Base-by-base conservation (phyloP, 139 green algal genomes). In the Tetraselmis chui region DNA sequence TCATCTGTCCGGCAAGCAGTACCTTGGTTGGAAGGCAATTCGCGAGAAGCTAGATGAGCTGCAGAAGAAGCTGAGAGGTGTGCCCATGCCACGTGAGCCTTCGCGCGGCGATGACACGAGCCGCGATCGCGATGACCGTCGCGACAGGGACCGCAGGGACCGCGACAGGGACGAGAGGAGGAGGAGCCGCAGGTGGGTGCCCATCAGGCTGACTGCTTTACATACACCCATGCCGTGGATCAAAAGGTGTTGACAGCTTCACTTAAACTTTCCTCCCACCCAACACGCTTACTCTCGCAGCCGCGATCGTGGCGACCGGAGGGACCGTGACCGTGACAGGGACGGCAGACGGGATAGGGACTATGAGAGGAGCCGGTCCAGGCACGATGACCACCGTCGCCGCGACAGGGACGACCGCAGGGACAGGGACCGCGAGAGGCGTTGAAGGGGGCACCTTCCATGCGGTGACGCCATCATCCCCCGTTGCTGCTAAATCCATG, bases 1-100 rank as follows among this genome's bases (percentile, higher is more conserved):
- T 76, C 93, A 97, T 83, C 78, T 95, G 58, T 87, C 87, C 59
- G 94, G 93, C 78, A 97, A 97, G 87, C 93, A 96, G 92, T 97
- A 96, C 90, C 80, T 93, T 59, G 94, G 94, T 30, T 97, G 93
- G 93, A 93, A 94, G 86, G 88, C 88, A 25, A 97, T 97, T 32
- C 89, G 94, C 0, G 91, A 96, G 45, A 92, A 89, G 81, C 84
- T 90, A 26, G 81, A 81, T 1, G 88, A 91, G 84, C 84, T 97
- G 80, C 29, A 86, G 30, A 78, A 85, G 1, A 91, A 91, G 81
- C 85, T 84, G 75, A 29, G 23, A 32, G 74, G 27, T 59, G 79
- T 67, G 45, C 45, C 45, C 45, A 67, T 67, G 45, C 45, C 45
- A 18, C 45, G 45, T 18, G 11, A 5, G 11, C 11, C 18, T 18